Evolutionary conservation across 768 basidiomycete species (phyloP).

Genomic region (Rickenella mellea): DNA sequence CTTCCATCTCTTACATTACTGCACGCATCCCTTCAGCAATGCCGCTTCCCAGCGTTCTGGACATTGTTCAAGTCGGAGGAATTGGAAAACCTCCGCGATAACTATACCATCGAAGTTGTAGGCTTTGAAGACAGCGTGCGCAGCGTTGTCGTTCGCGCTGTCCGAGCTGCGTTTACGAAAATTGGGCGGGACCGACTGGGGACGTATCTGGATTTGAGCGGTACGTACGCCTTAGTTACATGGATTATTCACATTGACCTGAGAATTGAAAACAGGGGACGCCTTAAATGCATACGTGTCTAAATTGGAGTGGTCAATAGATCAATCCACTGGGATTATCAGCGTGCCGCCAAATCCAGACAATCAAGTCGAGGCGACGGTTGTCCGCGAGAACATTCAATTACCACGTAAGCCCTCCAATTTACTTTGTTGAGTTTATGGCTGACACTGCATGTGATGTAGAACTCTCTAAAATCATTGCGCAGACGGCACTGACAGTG

Average conservation of each 20-base stretch:
- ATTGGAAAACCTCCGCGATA: constrained; percentile 66
- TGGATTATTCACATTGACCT: not conserved
- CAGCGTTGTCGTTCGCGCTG: constrained; percentile 66
- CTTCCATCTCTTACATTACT: constrained; percentile 62
- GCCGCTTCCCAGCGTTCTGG: constrained; percentile 88
- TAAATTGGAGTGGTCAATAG: constrained; percentile 58
- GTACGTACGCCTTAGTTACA: constrained; percentile 23
- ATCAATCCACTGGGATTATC: constrained; percentile 46
- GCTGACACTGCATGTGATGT: constrained; percentile 5
- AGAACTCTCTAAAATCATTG: constrained; percentile 73
- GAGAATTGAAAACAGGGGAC: constrained; percentile 27
- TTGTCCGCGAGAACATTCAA: constrained; percentile 77
- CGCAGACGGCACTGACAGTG: constrained; percentile 56
- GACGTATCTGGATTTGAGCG: constrained; percentile 60
- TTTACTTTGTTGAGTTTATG: constrained; percentile 2
- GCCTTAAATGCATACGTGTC: constrained; percentile 52
- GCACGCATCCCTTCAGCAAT: constrained; percentile 65
- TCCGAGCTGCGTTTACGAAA: constrained; percentile 68
- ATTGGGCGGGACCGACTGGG: constrained; percentile 60
- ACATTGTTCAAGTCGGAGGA: constrained; percentile 57
- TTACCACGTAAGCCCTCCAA: constrained; percentile 54
- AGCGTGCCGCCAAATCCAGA: constrained; percentile 74
- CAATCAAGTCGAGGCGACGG: constrained; percentile 79
- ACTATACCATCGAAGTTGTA: constrained; percentile 75
- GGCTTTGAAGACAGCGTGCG: constrained; percentile 83